Evolutionary conservation across 108 stramenopile species (phyloP).

Genomic region (Skeletonema potamos): DNA sequence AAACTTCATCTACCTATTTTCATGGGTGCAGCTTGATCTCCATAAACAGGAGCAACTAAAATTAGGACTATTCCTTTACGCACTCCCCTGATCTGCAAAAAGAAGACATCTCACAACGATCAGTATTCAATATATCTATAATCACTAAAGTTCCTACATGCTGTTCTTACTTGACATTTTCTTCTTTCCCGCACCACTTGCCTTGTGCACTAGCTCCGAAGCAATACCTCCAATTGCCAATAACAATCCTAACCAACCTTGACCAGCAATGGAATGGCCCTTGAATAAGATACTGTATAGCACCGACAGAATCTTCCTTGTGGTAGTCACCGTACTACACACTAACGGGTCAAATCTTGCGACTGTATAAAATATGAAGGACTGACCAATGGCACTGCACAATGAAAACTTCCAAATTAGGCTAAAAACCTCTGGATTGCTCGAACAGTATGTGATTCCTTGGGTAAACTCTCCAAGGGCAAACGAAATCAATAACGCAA

Average conservation of each 20-base stretch:
- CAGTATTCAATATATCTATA: background rate
- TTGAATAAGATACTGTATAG: constrained; percentile 74
- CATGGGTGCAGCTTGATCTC: background rate
- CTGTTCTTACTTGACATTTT: constrained; percentile 37
- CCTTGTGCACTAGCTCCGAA: constrained; percentile 55
- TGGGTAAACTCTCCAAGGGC: constrained; percentile 53
- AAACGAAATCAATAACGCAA: constrained; percentile 54
- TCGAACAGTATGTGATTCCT: constrained; percentile 55
- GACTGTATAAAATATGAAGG: constrained; percentile 92
- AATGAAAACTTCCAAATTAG: constrained; percentile 72
- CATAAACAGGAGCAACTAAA: too few species aligned
- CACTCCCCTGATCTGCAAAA: background rate
- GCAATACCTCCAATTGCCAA: constrained; percentile 72
- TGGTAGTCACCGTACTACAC: constrained; percentile 93
- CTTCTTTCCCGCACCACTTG: constrained; percentile 13
- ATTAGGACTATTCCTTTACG: background rate
- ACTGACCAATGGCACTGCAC: constrained; percentile 89
- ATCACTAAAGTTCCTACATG: background rate
- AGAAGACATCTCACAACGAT: background rate
- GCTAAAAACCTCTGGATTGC: constrained; percentile 56
- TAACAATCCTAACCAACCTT: constrained; percentile 67
- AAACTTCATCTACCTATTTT: background rate
- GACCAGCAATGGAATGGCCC: constrained; percentile 58
- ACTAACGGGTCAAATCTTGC: constrained; percentile 86
- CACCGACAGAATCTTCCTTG: constrained; percentile 92